These are phyloP conservation scores for Solanum appendiculatum DNA, from an alignment of 257 asterid species.

Conservation along the genomic window DNA sequence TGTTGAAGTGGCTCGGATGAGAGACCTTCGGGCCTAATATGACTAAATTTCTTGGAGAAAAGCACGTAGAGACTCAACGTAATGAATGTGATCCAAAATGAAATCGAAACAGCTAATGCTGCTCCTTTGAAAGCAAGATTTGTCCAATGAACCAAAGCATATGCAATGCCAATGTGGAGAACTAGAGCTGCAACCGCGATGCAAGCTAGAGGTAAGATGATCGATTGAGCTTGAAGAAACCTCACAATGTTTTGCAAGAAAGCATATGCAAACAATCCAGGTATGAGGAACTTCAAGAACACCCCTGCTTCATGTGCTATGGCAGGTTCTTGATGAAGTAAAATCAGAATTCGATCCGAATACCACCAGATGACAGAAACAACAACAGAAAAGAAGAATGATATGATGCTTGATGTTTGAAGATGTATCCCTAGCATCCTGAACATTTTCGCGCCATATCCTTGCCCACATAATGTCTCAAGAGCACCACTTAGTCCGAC, in stretches of 20 bases:
- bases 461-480: slow-evolving; percentile 87
- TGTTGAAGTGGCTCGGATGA: slow-evolving; percentile 24
- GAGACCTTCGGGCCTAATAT: slow-evolving; percentile 44
- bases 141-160: slow-evolving; percentile 36
- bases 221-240: slow-evolving; percentile 62
- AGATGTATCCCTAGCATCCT: slow-evolving; percentile 49
- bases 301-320: slow-evolving; percentile 48
- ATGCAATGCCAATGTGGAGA: slow-evolving; percentile 47
- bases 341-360: slow-evolving; percentile 28
- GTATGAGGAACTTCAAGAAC: slow-evolving; percentile 29
- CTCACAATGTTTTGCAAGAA: slow-evolving; percentile 52
- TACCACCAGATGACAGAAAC: slow-evolving; percentile 59
- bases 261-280: slow-evolving; percentile 41
- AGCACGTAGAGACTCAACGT: slow-evolving; percentile 35
- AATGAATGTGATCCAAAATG: slow-evolving; percentile 48
- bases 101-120: slow-evolving; percentile 52
- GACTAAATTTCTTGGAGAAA: slow-evolving; percentile 22
- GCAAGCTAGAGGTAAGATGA: slow-evolving; percentile 39
- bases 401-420: slow-evolving; percentile 60
- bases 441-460: slow-evolving; percentile 57
- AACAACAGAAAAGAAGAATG: slow-evolving; percentile 16
- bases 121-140: slow-evolving; percentile 44
- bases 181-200: slow-evolving; percentile 39
- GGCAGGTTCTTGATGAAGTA: slow-evolving; percentile 49
- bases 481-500: slow-evolving; percentile 79